These are phyloP conservation scores for Penicillium coprophilum DNA, from an alignment of 495 filamentous ascomycete genomes.

Conservation along the genomic window DNA sequence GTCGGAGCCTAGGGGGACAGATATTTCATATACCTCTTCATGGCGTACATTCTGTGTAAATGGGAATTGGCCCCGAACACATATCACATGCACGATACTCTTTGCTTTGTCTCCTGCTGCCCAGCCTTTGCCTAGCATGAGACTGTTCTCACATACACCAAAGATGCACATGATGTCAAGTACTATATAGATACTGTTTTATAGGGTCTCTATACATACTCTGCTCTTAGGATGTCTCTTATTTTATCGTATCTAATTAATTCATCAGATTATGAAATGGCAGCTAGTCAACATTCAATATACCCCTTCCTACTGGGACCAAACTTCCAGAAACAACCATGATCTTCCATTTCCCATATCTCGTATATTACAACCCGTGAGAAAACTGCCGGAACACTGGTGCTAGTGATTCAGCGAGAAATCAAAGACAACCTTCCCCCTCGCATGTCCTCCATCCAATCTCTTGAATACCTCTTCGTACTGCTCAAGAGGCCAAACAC, in stretches of 20 bases:
- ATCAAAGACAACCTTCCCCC: slow-evolving; percentile 46
- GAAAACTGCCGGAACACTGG: not conserved
- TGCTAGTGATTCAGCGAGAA: slow-evolving; percentile 12
- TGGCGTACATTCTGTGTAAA: no score
- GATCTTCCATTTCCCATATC: not conserved
- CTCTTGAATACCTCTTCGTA: slow-evolving; percentile 46
- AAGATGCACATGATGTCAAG: no score
- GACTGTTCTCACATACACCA: not conserved
- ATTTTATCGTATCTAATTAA: no score
- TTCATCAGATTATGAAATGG: no score
- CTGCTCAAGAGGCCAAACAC: slow-evolving; percentile 47
- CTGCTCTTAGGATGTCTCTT: not conserved
- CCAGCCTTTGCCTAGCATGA: not conserved
- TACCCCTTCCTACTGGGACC: not conserved
- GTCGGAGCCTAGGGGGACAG: no score
- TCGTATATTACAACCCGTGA: not conserved
- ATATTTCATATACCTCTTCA: no score
- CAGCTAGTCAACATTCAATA: not conserved
- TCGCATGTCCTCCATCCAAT: slow-evolving; percentile 42
- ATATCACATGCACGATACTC: no score
- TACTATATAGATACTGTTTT: no score
- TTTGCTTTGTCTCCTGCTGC: not conserved
- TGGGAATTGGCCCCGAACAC: no score
- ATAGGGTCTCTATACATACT: no score
- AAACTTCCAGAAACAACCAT: not conserved